Percentiles rank a stretch among this genome's conserved stretches.
phyloP scores from a whole-genome alignment of 441 rosid species.

The Populus hybrid region DNA sequence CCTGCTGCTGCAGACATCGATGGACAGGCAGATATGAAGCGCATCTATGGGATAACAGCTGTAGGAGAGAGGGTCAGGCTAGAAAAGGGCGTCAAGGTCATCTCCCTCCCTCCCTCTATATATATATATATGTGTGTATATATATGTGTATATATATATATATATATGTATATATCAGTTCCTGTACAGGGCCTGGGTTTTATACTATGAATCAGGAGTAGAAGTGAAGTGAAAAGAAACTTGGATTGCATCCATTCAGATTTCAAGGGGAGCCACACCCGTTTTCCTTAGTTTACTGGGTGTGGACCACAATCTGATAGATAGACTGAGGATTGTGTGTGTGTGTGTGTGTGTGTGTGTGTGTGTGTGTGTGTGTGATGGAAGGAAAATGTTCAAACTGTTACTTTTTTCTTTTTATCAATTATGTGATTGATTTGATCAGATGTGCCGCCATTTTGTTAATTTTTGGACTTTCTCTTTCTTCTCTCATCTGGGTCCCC shows the following conservation, averaged over 20 bases:
- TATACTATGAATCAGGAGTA: not conserved
- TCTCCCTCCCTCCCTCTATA: not conserved
- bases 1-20: conserved; percentile 62
- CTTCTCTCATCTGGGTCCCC: conserved; percentile 39
- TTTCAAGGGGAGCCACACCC: not conserved
- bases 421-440: conserved; percentile 57
- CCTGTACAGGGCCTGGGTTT: not conserved
- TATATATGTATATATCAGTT: too few species aligned
- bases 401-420: conserved; percentile 15
- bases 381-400: conserved; percentile 2
- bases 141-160: too few species aligned
- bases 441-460: conserved; percentile 85
- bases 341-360: too few species aligned
- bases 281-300: not conserved
- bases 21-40: conserved; percentile 99
- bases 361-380: not conserved
- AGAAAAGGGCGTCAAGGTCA: conserved; percentile 98
- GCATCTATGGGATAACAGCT: conserved; percentile 99
- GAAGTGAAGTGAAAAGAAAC: not conserved
- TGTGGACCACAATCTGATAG: conserved; percentile 30
- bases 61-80: conserved; percentile 92
- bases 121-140: too few species aligned
- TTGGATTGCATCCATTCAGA: not conserved
- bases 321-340: conserved; percentile 20
- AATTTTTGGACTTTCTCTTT: conserved; percentile 25